Base-by-base conservation (phyloP, 106 monocot genomes). In the Iris macrosiphon region DNA sequence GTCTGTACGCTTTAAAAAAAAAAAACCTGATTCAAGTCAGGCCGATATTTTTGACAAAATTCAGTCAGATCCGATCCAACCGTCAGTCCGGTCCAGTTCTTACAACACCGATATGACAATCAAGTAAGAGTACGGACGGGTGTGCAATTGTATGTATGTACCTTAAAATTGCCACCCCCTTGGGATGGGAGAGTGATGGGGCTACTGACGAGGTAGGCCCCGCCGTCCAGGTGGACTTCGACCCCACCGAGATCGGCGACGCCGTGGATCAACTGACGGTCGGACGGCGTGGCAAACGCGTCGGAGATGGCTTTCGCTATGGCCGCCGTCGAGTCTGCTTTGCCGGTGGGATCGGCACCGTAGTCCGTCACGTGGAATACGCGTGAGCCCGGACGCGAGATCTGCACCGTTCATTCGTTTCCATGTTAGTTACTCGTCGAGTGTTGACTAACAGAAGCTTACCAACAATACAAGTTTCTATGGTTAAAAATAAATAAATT, bases 321-420 rank as follows among this genome's bases (percentile, higher is more conserved):
- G 7, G 90, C 90, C 1, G 45, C 68, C 11, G 77, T 72, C 17
- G 84, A 70, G 41, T 90, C 90, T 7, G 31, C 34, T 0, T 3
- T 43, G 1, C 90, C 90, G 2, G 75, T 72, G n/a, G 90, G 75
- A 26, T 90, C 90, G 1, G 90, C 90, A 2, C 90, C 90, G 69
- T 89, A 90, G 23, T 74, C 71, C 13, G 65, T 78, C 52, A 77
- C 81, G 49, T 81, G 76, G 41, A 68, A 84, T 11, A 89, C 77
- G 1, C 80, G 75, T 19, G 88, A 44, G 6, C 32, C 62, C 31
- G 11, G 55, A 25, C 6, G 45, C 7, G 6, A 29, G 35, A 44
- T 47, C 71, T 48, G 21, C 70, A 4, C 35, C n/a, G n/a, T 5
- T 7, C 27, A 9, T 19, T 10, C 25, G 6, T 9, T 23, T 37